Conservation (phyloP, 345 rosid genomes). For the Physaria fendleri region DNA sequence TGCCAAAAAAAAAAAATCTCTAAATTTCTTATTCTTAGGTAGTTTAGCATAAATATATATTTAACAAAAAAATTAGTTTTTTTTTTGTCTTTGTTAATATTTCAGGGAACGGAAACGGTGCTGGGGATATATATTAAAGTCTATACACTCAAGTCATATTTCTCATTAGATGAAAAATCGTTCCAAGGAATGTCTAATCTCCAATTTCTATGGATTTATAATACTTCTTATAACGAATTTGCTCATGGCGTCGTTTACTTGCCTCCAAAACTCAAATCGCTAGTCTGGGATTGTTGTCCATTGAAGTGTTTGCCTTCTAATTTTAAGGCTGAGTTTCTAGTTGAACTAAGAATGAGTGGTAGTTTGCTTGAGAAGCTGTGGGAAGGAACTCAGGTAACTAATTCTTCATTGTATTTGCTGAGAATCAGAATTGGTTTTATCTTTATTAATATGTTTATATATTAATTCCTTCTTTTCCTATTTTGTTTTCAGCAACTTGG, state of each 20-base stretch:
- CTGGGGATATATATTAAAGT: background rate
- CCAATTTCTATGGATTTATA: background rate
- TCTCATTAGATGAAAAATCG: background rate
- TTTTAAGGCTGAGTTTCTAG: background rate
- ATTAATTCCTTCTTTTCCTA: background rate
- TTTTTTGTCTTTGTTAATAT: too few species aligned
- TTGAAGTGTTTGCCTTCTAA: background rate
- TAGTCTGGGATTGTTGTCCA: background rate
- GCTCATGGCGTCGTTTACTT: background rate
- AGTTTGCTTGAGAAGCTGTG: conserved; percentile 12
- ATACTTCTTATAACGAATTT: too few species aligned
- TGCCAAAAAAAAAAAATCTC: too few species aligned
- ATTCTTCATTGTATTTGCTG: background rate
- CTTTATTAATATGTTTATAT: too few species aligned
- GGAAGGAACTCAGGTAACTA: conserved; percentile 8
- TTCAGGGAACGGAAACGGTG: background rate
- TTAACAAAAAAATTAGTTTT: too few species aligned
- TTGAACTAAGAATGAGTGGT: background rate
- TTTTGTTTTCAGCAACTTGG: background rate
- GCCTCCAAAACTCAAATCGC: background rate
- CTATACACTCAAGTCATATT: background rate
- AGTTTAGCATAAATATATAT: too few species aligned
- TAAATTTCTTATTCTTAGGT: too few species aligned
- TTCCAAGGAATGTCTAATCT: background rate
- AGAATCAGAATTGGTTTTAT: too few species aligned